Evolutionary conservation across 2,329 filamentous ascomycete genomes (phyloP), one percentile per base, ranked within the genome.

Genomic region (Pyricularia pennisetigena): DNA sequence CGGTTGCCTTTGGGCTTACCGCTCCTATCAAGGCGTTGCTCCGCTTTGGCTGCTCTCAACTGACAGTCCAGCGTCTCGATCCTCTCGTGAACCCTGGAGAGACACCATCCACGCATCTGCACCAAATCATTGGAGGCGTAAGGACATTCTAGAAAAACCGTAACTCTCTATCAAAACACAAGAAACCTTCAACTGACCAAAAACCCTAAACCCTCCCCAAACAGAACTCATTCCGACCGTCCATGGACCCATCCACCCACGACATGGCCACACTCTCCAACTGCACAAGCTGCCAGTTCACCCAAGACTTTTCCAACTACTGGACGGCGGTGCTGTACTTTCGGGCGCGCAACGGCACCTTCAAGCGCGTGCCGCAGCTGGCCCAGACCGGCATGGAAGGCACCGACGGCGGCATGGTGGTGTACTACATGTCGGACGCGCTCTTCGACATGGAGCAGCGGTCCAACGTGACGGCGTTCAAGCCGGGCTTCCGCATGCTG

Each of bases 81-180:
- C 78, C 78, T 4, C 71, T 80, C 12, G 78, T 80, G 68, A 79
- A 79, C 59, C 78, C 78, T 4, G 86, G 85, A 2, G 69, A 72
- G 54, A 80, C 83, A 26, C 83, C 86, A 4, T 82, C 85, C 4
- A 76, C 77, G 26, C 86, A 89, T 78, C 80, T 87, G 12, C 87
- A 89, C 73, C 85, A 84, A 64, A 83, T 89, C 69, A 82, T 85
- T 68, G 86, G 88, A 72, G 81, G 80, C 4, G 78, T 79, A 75
- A 64, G 76, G 68, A 35, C 61, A 5, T 14, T 14, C 24, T 23
- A 20, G 3, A 2, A 16, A n/a, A 20, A 14, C 4, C 24, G 4
- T 2, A 9, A 24, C 14, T 32, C 8, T 16, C 29, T 35, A 28
- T n/a, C 54, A 23, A 0, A 24, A 7, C 30, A 35, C n/a, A n/a